Percentiles rank a stretch among this genome's conserved stretches.
These are phyloP conservation scores for Orychophragmus violaceus DNA, from an alignment of 345 rosid genomes.

Conservation along the genomic window DNA sequence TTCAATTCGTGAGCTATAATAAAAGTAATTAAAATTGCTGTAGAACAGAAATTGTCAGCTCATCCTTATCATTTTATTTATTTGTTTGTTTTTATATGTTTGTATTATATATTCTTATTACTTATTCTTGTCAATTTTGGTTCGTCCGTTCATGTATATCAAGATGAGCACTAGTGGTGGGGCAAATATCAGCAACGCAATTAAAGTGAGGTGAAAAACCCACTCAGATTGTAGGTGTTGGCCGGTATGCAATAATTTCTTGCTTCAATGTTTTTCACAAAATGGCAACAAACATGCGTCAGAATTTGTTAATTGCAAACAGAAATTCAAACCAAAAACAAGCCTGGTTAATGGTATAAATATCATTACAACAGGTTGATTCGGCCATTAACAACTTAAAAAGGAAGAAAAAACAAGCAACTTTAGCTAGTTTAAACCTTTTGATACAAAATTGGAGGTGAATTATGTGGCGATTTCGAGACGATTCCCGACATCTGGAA, in stretches of 20 bases:
- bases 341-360: background rate
- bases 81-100: background rate
- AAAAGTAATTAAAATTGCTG: background rate
- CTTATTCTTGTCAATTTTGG: background rate
- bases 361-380: background rate
- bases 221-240: slow-evolving; percentile 22
- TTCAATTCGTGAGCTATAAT: background rate
- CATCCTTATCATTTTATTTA: background rate
- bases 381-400: background rate
- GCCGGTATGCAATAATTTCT: slow-evolving; percentile 16
- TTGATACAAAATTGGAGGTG: too few relatives aligned
- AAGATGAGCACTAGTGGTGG: background rate
- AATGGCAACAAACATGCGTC: background rate
- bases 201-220: slow-evolving; percentile 19
- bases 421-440: background rate
- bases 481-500: too few relatives aligned
- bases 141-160: background rate
- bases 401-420: background rate
- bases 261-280: slow-evolving; percentile 8
- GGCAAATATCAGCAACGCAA: background rate
- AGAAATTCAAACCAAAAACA: background rate
- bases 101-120: background rate
- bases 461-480: too few relatives aligned
- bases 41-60: background rate
- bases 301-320: background rate